phyloP scores from a whole-genome alignment of 2,329 filamentous ascomycete genomes.

The Gnomoniopsis sp. region DNA sequence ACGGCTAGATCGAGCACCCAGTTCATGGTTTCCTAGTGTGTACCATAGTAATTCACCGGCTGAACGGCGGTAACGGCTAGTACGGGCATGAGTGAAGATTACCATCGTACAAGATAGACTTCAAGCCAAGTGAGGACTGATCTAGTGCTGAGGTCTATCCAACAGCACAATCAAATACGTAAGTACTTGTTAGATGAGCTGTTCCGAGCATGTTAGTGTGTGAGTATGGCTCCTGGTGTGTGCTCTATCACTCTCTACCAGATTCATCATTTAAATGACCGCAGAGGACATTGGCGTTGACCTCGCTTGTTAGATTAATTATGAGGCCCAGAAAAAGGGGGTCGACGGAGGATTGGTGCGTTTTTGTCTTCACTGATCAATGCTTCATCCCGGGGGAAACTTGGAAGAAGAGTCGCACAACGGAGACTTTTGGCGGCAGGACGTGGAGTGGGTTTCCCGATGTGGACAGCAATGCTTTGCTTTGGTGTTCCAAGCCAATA shows the following conservation, averaged over 20 bases:
- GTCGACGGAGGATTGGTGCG: not conserved
- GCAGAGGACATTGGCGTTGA: not conserved
- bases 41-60: too few relatives aligned
- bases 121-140: not conserved
- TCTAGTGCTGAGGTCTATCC: not conserved
- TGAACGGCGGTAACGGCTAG: too few relatives aligned
- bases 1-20: too few relatives aligned
- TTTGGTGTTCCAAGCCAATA: not conserved
- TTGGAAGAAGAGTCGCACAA: not conserved
- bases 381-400: not conserved
- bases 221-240: not conserved
- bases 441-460: not conserved
- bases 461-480: not conserved
- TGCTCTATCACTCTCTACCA: not conserved
- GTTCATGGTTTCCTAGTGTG: too few relatives aligned
- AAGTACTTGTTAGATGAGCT: not conserved
- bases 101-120: too few relatives aligned
- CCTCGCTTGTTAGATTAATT: slow-evolving; percentile 4
- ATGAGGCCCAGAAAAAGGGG: not conserved
- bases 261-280: too few relatives aligned
- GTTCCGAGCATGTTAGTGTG: not conserved
- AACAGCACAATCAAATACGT: not conserved
- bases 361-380: not conserved
- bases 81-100: too few relatives aligned
- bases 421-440: not conserved